These are phyloP conservation scores for Selaginella tamariscina DNA, from an alignment of 75 land plant species.

Conservation along the genomic window DNA sequence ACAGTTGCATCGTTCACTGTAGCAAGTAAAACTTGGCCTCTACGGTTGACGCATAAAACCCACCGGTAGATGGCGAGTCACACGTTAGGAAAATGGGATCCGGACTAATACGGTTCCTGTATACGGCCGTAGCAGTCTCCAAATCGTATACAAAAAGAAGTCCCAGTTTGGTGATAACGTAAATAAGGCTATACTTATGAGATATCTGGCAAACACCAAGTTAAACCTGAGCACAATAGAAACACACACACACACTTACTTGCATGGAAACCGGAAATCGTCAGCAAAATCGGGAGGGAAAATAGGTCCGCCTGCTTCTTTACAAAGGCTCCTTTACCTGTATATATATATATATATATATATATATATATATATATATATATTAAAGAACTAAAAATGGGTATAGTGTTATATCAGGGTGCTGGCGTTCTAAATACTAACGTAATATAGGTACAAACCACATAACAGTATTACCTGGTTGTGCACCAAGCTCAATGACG, in stretches of 20 bases:
- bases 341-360: conserved; percentile 5
- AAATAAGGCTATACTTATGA: conserved; percentile 70
- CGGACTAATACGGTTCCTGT: conserved; percentile 92
- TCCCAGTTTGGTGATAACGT: conserved; percentile 97
- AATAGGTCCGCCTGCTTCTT: conserved; percentile 97
- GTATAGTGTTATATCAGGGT: too few relatives aligned
- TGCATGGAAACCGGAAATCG: conserved; percentile 96
- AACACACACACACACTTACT: conserved; percentile 32
- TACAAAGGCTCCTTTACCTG: conserved; percentile 80
- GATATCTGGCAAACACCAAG: conserved; percentile 51
- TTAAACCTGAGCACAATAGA: neutral
- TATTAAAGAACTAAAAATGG: too few relatives aligned
- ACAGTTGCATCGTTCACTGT: conserved; percentile 95
- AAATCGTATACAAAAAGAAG: conserved; percentile 92
- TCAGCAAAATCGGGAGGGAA: conserved; percentile 97
- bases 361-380: too few relatives aligned
- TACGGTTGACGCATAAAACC: conserved; percentile 93
- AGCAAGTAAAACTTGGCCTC: conserved; percentile 94
- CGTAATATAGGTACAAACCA: neutral
- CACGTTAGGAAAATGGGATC: conserved; percentile 93
- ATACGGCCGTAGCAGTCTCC: conserved; percentile 94
- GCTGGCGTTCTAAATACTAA: too few relatives aligned
- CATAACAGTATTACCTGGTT: conserved; percentile 85
- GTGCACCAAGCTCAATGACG: conserved; percentile 97
- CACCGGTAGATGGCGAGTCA: conserved; percentile 76